Evolutionary conservation across 169 alveolate genomes (phyloP), one percentile per base, ranked within the genome.

Genomic region (Cystoisospora suis): DNA sequence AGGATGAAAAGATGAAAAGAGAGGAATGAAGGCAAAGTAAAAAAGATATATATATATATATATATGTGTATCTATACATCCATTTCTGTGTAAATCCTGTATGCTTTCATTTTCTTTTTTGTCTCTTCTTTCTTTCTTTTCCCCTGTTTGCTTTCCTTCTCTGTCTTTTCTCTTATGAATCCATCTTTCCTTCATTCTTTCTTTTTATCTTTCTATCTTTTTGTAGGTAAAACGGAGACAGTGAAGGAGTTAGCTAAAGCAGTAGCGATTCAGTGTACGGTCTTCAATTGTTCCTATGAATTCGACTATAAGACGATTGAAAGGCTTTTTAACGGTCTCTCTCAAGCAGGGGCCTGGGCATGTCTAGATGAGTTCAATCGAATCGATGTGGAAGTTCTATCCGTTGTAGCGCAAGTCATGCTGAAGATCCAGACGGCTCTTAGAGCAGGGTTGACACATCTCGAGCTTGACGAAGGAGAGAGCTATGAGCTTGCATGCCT

Each of bases 341-440:
- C 99, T 0, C 96, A 98, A 47, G 95, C 99, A 38, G 99, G 99
- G 56, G 97, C 99, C n/a, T 98, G 99, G 99, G 98, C 99, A 72
- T 98, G 99, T 89, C 97, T 98, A 92, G 99, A 98, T 94, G 99
- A 98, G 94, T 98, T 98, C 95, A 98, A 98, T 75, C 97, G 99
- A 91, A 95, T 98, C 47, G 97, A 97, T 81, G 98, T 98, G 53
- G 99, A 98, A 95, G 99, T 98, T 29, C 95, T 97, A 42, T 97
- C 99, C 75, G 99, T 96, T 87, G 95, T 98, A 79, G 97, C 99
- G 61, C 98, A 97, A 93, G 98, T 97, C 95, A 97, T 98, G 95
- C 96, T 97, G 81, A 95, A 98, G 86, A 98, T 97, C 96, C 94
- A 96, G 95, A 97, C 98, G 47, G 97, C 97, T 88, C 96, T 90